Conservation (phyloP, 2,329 filamentous ascomycete species). For the Ambrosiella xylebori region DNA sequence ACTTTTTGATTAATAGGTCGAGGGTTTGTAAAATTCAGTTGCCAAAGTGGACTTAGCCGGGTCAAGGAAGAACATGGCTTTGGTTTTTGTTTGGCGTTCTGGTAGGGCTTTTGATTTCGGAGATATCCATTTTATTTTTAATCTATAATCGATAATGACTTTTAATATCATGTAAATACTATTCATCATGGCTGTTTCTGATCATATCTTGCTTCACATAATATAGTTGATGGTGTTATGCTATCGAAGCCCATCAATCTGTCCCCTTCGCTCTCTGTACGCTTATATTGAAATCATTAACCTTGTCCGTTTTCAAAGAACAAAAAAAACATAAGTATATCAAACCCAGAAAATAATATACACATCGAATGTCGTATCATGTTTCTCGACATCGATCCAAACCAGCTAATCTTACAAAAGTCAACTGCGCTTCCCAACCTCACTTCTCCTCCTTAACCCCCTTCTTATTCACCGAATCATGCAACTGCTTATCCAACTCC, state of each 20-base stretch:
- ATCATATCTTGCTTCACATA: no score
- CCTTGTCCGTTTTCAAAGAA: no score
- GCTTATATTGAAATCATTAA: no score
- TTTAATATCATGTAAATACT: no score
- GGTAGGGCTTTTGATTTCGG: neutral
- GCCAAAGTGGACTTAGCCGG: neutral
- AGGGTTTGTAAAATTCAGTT: neutral
- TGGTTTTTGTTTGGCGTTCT: neutral
- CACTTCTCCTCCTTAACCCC: neutral
- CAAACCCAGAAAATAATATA: constrained; percentile 7
- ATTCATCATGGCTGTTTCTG: no score
- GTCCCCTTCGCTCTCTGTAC: no score
- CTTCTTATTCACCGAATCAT: constrained; percentile 6
- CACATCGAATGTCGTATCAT: neutral
- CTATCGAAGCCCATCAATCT: no score
- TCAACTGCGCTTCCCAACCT: neutral
- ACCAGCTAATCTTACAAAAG: constrained; percentile 7
- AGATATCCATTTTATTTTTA: neutral
- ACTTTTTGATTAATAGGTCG: constrained; percentile 20
- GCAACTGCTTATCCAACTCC: constrained; percentile 10
- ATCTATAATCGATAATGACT: no score
- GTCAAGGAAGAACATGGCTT: neutral
- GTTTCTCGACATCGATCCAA: neutral
- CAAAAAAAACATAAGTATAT: neutral
- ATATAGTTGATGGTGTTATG: no score